These are phyloP conservation scores for Symbiotaphrina buchneri DNA, from an alignment of 495 filamentous ascomycete genomes.

Conservation along the genomic window DNA sequence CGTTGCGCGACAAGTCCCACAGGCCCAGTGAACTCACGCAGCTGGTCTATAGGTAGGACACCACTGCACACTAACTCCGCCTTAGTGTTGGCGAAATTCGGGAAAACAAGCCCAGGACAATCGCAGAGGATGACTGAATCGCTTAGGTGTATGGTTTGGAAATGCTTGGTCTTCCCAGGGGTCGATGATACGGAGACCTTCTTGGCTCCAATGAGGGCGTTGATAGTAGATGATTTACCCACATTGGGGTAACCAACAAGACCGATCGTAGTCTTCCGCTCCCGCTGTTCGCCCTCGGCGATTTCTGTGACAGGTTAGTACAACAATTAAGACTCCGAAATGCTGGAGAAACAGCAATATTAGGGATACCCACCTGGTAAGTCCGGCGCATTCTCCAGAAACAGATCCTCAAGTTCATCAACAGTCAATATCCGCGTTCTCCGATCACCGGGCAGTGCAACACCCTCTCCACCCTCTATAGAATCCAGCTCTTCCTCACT, in stretches of 20 bases:
- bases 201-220: constrained; percentile 90
- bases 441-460: constrained; percentile 17
- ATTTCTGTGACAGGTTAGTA: constrained; percentile 6
- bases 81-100: constrained; percentile 88
- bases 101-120: constrained; percentile 96
- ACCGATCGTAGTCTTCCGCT: constrained; percentile 62
- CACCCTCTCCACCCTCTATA: constrained; percentile 11
- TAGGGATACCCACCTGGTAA: no score
- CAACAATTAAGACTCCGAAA: neutral
- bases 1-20: constrained; percentile 67
- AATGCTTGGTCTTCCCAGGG: constrained; percentile 97
- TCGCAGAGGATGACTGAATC: constrained; percentile 83
- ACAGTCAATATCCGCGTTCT: constrained; percentile 66
- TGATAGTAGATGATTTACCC: constrained; percentile 89
- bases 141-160: constrained; percentile 91
- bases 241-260: constrained; percentile 57
- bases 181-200: constrained; percentile 97
- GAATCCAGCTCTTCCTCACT: constrained; percentile 12
- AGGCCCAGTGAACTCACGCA: constrained; percentile 84
- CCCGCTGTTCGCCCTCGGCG: constrained; percentile 17
- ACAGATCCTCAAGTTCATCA: constrained; percentile 77
- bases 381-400: constrained; percentile 51
- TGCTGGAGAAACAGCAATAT: constrained; percentile 14
- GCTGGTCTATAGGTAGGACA: constrained; percentile 90
- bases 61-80: constrained; percentile 92